Evolutionary conservation across 352 stramenopile genomes (phyloP).

Genomic region (Globisporangium carolinianum): DNA sequence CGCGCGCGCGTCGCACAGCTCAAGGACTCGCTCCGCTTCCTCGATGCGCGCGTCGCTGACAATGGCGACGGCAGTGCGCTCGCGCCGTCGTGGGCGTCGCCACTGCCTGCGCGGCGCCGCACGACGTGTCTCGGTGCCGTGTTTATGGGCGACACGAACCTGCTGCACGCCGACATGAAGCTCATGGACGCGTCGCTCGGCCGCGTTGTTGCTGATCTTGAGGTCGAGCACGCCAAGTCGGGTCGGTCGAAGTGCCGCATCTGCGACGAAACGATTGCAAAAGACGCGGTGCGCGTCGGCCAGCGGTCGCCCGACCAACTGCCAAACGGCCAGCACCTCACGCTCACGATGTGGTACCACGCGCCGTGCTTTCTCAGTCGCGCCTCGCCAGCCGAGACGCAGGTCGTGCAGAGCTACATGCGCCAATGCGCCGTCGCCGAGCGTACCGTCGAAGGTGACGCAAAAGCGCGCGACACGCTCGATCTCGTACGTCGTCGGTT

Average conservation of each 20-base stretch:
- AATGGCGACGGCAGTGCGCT: too few relatives aligned
- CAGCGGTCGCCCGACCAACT: slow-evolving; percentile 42
- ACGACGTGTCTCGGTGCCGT: slow-evolving; percentile 42
- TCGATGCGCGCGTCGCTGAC: slow-evolving; percentile 33
- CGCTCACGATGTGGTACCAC: slow-evolving; percentile 63
- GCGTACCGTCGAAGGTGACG: neutral
- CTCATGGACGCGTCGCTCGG: slow-evolving; percentile 36
- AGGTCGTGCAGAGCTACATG: slow-evolving; percentile 17
- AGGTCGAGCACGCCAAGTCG: slow-evolving; percentile 45
- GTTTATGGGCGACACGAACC: slow-evolving; percentile 76
- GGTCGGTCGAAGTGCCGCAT: slow-evolving; percentile 46
- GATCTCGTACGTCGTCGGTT: slow-evolving; percentile 14
- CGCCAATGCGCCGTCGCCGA: neutral
- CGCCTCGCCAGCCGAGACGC: slow-evolving; percentile 36
- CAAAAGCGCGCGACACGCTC: slow-evolving; percentile 2
- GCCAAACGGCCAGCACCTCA: slow-evolving; percentile 27
- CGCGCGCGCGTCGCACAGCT: slow-evolving; percentile 41
- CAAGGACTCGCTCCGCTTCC: slow-evolving; percentile 37
- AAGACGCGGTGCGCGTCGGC: slow-evolving; percentile 41
- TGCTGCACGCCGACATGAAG: slow-evolving; percentile 53
- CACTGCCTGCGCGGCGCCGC: neutral
- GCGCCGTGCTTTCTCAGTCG: slow-evolving; percentile 33
- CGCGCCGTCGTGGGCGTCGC: neutral
- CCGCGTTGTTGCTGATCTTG: slow-evolving; percentile 23
- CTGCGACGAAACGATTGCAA: slow-evolving; percentile 39